phyloP scores from a whole-genome alignment of 192 early-diverging fungal genomes.

The Gamsiella multidivaricata region DNA sequence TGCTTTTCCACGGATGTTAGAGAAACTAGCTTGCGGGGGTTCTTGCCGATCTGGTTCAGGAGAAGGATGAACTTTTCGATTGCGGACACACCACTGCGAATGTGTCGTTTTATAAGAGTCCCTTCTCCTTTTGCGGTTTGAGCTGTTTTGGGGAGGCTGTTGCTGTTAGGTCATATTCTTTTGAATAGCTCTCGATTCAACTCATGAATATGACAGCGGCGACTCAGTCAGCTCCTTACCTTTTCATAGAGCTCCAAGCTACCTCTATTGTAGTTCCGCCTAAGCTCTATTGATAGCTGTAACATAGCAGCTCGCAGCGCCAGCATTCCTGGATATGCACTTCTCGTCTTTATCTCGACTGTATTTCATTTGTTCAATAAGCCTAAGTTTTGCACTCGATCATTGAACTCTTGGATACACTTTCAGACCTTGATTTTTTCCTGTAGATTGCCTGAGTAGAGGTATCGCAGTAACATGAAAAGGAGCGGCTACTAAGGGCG shows the following conservation, averaged over 20 bases:
- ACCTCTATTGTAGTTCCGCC: background rate
- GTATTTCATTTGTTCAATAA: background rate
- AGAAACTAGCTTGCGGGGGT: conserved; percentile 1
- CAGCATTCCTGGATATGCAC: background rate
- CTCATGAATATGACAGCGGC: background rate
- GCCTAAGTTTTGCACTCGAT: background rate
- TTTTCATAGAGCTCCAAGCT: background rate
- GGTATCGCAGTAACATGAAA: background rate
- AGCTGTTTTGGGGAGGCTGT: background rate
- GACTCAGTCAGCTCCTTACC: conserved; percentile 5
- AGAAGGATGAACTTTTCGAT: background rate
- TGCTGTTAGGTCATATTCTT: too few relatives aligned
- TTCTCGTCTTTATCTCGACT: background rate
- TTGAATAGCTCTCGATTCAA: background rate
- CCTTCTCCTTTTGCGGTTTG: background rate
- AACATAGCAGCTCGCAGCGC: background rate
- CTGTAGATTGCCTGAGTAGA: conserved; percentile 1
- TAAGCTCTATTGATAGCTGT: background rate
- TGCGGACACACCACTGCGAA: background rate
- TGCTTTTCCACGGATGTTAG: background rate
- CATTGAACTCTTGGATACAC: background rate
- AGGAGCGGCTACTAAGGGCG: background rate
- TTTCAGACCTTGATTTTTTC: background rate
- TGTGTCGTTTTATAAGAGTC: background rate
- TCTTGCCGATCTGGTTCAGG: background rate